Conservation (phyloP, 116 monocot species). For the Posidonia oceanica region DNA sequence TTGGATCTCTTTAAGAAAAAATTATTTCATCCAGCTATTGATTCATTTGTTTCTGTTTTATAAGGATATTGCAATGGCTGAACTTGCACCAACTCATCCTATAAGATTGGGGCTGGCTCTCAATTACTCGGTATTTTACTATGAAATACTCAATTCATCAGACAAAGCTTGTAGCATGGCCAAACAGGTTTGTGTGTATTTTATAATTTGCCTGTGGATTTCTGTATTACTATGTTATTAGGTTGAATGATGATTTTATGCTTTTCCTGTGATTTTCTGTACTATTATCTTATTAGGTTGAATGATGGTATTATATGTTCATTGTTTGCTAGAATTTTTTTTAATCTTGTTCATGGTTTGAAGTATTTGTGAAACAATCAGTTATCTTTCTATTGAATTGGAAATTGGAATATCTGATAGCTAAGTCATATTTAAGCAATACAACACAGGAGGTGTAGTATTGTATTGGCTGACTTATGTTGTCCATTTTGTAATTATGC, state of each 20-base stretch:
- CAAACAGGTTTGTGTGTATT: conserved; percentile 24
- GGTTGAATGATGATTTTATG: no score
- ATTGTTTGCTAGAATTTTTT: background rate
- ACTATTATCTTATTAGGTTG: background rate
- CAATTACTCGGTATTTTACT: conserved; percentile 40
- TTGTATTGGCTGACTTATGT: no score
- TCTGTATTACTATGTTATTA: background rate
- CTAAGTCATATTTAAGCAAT: no score
- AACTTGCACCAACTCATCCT: conserved; percentile 36
- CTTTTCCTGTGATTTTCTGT: background rate
- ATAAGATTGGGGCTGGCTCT: conserved; percentile 36
- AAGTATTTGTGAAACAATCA: background rate
- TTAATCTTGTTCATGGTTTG: background rate
- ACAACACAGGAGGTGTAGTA: no score
- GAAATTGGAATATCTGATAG: no score
- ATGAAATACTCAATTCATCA: conserved; percentile 25
- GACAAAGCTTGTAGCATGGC: conserved; percentile 36
- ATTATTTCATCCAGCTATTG: background rate
- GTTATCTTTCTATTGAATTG: no score
- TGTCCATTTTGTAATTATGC: no score
- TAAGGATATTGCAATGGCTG: conserved; percentile 32
- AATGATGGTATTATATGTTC: no score
- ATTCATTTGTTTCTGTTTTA: conserved; percentile 4
- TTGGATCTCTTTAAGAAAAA: no score
- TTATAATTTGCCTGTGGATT: background rate